phyloP scores from a whole-genome alignment of 495 filamentous ascomycete species.

The Friedmanniomyces simplex region DNA sequence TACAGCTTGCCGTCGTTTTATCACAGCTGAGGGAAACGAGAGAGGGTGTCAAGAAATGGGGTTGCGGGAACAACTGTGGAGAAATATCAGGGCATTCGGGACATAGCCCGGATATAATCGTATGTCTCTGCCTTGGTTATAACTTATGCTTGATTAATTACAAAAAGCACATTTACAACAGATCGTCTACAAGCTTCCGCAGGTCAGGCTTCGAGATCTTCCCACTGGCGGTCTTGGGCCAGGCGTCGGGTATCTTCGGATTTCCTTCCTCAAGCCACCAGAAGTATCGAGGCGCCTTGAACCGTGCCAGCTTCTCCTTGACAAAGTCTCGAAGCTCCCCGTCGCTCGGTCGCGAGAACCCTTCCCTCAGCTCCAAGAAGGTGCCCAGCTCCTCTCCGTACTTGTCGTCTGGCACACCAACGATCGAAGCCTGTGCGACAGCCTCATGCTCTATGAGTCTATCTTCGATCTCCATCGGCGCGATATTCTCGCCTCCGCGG shows the following conservation, averaged over 20 bases:
- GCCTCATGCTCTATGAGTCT: slow-evolving; percentile 17
- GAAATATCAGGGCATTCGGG: neutral
- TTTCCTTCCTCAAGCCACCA: slow-evolving; percentile 19
- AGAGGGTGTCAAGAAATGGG: neutral
- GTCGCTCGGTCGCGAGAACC: slow-evolving; percentile 5
- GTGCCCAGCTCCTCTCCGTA: slow-evolving; percentile 23
- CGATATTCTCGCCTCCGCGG: slow-evolving; percentile 25
- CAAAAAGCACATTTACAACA: too few relatives aligned
- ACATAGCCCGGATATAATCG: too few relatives aligned
- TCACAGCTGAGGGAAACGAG: neutral
- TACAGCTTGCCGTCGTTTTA: neutral
- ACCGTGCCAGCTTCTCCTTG: slow-evolving; percentile 16
- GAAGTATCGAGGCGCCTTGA: slow-evolving; percentile 22
- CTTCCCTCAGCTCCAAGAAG: slow-evolving; percentile 17
- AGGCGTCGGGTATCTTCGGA: slow-evolving; percentile 10
- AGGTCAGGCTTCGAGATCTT: slow-evolving; percentile 23
- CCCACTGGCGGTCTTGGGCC: slow-evolving; percentile 24
- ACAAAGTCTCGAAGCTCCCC: slow-evolving; percentile 19
- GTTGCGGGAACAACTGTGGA: neutral
- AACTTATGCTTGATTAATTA: too few relatives aligned
- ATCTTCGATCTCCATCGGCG: slow-evolving; percentile 26
- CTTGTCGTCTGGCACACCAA: slow-evolving; percentile 23
- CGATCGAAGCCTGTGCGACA: slow-evolving; percentile 16
- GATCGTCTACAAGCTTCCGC: slow-evolving; percentile 14
- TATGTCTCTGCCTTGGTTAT: too few relatives aligned